A percentile compares a stretch with the other conserved stretches of the same genome.
phyloP scores from a whole-genome alignment of 2,329 filamentous ascomycete species.

The Chaetomiaceae sp. region DNA sequence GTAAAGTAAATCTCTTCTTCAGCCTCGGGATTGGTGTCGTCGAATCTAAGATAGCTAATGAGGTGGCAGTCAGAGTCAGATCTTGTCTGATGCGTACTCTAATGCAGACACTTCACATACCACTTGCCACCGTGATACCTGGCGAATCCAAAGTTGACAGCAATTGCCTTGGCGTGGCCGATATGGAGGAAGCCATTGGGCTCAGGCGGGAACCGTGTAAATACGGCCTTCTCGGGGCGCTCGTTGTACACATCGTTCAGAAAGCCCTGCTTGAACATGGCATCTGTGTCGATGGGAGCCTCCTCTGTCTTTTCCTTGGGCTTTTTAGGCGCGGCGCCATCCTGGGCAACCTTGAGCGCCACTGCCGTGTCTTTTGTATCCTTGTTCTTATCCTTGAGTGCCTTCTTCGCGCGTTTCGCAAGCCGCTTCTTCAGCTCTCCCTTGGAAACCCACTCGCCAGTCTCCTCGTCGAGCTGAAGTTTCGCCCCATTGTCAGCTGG shows the following conservation, averaged over 20 bases:
- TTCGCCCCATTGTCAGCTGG: slow-evolving; percentile 25
- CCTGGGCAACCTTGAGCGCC: slow-evolving; percentile 32
- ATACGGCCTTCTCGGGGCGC: slow-evolving; percentile 55
- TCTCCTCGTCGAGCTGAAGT: slow-evolving; percentile 52
- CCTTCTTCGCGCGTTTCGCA: slow-evolving; percentile 56
- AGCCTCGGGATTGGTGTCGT: slow-evolving; percentile 92
- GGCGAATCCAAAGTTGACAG: slow-evolving; percentile 94
- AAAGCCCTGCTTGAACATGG: slow-evolving; percentile 79
- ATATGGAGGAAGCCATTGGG: slow-evolving; percentile 94
- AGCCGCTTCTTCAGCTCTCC: slow-evolving; percentile 59
- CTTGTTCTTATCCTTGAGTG: slow-evolving; percentile 49
- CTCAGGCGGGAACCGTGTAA: slow-evolving; percentile 76
- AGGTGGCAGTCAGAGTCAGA: slow-evolving; percentile 1
- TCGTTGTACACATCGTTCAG: slow-evolving; percentile 67
- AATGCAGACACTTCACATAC: not conserved
- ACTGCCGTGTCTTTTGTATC: slow-evolving; percentile 30
- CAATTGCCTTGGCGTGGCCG: slow-evolving; percentile 92
- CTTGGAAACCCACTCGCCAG: slow-evolving; percentile 63
- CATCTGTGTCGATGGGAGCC: slow-evolving; percentile 49
- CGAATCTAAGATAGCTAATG: slow-evolving; percentile 69
- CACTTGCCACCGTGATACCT: slow-evolving; percentile 69
- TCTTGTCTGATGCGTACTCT: not conserved
- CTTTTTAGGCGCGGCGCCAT: slow-evolving; percentile 27
- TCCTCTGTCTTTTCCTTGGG: slow-evolving; percentile 26
- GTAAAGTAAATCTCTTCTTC: slow-evolving; percentile 71